Conservation (phyloP, 768 basidiomycete species). For the Auricularia sp. region DNA sequence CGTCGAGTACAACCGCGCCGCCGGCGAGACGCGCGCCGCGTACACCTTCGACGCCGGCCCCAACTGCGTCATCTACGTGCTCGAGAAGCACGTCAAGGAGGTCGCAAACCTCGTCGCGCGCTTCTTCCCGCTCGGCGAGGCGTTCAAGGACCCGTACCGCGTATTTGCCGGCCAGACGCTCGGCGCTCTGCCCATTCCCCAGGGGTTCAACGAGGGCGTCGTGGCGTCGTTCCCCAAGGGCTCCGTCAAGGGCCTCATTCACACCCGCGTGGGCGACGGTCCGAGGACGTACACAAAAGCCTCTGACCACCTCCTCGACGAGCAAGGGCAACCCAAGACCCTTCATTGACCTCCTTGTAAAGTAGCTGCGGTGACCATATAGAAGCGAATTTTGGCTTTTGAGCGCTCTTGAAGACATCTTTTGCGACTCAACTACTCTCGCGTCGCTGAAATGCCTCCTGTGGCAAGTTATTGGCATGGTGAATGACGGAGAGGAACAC, state of each 20-base stretch:
- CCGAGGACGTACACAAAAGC: conserved; percentile 35
- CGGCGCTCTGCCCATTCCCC: conserved; percentile 37
- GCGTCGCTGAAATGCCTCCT: too few species aligned
- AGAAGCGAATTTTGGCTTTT: too few species aligned
- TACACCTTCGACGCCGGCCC: conserved; percentile 99
- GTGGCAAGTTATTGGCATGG: too few species aligned
- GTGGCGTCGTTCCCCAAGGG: conserved; percentile 64
- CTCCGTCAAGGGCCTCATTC: conserved; percentile 81
- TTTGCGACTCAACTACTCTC: too few species aligned
- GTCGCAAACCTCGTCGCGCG: conserved; percentile 64
- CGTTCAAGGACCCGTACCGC: conserved; percentile 68
- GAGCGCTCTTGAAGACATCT: too few species aligned
- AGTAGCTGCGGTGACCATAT: too few species aligned
- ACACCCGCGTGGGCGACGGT: conserved; percentile 88
- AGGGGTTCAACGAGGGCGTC: conserved; percentile 71
- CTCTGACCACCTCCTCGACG: background rate
- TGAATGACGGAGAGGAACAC: too few species aligned
- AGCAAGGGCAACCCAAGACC: background rate
- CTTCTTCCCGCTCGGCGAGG: conserved; percentile 79
- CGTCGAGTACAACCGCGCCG: conserved; percentile 80
- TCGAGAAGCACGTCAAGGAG: conserved; percentile 62
- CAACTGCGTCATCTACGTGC: conserved; percentile 94
- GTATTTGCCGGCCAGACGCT: conserved; percentile 37
- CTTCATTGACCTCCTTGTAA: too few species aligned
- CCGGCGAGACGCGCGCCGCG: conserved; percentile 65